Evolutionary conservation across 768 basidiomycete genomes (phyloP).

Genomic region (Termitomyces sp.): DNA sequence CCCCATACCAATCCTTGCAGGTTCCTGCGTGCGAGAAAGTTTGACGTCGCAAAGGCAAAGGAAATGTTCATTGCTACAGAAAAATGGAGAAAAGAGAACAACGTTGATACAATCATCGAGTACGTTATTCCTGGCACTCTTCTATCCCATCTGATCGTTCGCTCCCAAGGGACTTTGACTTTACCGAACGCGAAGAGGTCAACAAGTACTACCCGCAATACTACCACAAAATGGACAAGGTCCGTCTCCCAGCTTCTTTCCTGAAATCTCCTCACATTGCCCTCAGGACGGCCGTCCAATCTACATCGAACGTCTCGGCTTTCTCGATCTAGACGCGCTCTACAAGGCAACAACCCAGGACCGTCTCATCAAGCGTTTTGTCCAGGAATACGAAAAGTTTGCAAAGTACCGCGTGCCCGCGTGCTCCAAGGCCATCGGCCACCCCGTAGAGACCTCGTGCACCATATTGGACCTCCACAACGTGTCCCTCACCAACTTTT

Average conservation of each 20-base stretch:
- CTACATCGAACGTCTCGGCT: constrained; percentile 91
- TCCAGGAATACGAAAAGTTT: constrained; percentile 92
- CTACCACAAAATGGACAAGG: constrained; percentile 96
- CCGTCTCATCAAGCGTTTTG: constrained; percentile 83
- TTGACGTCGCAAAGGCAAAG: constrained; percentile 79
- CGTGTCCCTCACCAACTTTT: constrained; percentile 72
- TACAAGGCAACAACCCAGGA: constrained; percentile 80
- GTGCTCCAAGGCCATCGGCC: constrained; percentile 62
- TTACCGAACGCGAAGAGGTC: constrained; percentile 75
- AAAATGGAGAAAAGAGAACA: constrained; percentile 86
- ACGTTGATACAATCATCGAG: constrained; percentile 70
- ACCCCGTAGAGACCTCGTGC: constrained; percentile 94
- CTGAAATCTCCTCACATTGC: no score
- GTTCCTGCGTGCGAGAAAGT: constrained; percentile 91
- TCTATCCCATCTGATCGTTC: background rate
- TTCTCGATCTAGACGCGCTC: constrained; percentile 80
- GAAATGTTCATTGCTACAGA: constrained; percentile 78
- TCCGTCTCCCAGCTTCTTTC: constrained; percentile 21
- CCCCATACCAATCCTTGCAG: constrained; percentile 29
- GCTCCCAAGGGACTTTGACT: constrained; percentile 66
- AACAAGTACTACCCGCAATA: constrained; percentile 94
- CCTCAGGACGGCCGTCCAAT: constrained; percentile 87
- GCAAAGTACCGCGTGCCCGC: constrained; percentile 75
- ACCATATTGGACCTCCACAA: constrained; percentile 89
- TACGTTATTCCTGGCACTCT: constrained; percentile 24